phyloP scores from a whole-genome alignment of 306 rosid genomes.

The Pachyrhizus erosus region DNA sequence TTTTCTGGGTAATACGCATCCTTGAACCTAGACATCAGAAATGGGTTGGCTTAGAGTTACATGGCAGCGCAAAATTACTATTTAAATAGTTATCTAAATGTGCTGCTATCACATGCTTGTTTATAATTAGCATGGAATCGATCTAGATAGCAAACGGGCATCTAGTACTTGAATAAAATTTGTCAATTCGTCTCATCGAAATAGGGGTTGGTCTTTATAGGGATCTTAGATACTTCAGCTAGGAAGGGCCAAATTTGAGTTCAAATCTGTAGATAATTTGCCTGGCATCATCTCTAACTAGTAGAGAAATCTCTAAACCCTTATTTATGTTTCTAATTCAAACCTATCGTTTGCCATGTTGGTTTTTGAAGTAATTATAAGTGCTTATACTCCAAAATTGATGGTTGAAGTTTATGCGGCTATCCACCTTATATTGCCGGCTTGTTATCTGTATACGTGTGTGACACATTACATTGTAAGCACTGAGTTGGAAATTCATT shows the following conservation, averaged over 20 bases:
- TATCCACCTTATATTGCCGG: conserved; percentile 9
- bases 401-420: background rate
- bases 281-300: background rate
- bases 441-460: background rate
- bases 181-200: background rate
- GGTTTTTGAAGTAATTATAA: background rate
- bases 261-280: background rate
- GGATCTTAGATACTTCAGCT: conserved; percentile 11
- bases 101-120: conserved; percentile 6
- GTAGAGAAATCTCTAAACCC: conserved; percentile 2
- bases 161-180: background rate
- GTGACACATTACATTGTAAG: background rate
- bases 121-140: background rate
- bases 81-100: background rate
- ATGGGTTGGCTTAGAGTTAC: background rate
- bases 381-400: background rate
- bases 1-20: conserved; percentile 34
- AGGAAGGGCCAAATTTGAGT: background rate
- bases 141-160: background rate
- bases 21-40: conserved; percentile 31
- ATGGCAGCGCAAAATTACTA: background rate
- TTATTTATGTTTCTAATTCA: conserved; percentile 6
- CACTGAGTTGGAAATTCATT: conserved; percentile 1
- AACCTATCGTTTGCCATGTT: background rate
- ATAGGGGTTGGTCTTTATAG: background rate